These are phyloP conservation scores for Plasmodiophora brassicae DNA, from an alignment of 208 protist genomes.

Conservation along the genomic window DNA sequence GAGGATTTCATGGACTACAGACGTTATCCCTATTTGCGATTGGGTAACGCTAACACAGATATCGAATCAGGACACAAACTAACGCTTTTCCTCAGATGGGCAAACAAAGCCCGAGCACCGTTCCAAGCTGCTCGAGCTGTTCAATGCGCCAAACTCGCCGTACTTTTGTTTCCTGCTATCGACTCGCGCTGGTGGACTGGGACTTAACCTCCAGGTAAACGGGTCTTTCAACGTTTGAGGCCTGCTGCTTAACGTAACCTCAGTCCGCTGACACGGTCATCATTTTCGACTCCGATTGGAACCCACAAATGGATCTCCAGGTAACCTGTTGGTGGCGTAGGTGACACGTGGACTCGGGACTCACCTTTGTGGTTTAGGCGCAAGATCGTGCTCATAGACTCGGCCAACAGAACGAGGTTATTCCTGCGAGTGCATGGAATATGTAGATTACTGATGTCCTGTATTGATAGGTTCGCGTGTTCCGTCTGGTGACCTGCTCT, in stretches of 20 bases:
- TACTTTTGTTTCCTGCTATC: constrained; percentile 94
- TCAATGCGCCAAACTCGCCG: constrained; percentile 81
- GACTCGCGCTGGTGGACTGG: constrained; percentile 91
- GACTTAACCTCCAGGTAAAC: constrained; percentile 87
- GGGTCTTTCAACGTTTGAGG: constrained; percentile 49
- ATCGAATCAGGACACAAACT: background rate
- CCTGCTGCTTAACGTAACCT: constrained; percentile 62
- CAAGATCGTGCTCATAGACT: constrained; percentile 95
- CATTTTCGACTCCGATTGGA: constrained; percentile 99
- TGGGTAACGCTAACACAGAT: constrained; percentile 44
- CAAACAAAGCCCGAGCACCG: background rate
- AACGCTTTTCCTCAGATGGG: constrained; percentile 14
- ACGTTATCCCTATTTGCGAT: constrained; percentile 43
- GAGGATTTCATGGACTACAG: constrained; percentile 65
- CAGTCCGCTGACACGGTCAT: constrained; percentile 96
- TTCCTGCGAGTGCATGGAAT: background rate
- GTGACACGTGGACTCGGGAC: background rate
- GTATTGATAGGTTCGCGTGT: background rate
- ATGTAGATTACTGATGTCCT: background rate
- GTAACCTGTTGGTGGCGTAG: constrained; percentile 47
- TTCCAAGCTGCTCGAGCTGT: constrained; percentile 61
- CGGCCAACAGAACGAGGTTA: constrained; percentile 48
- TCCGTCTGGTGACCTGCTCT: background rate
- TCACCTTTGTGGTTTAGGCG: constrained; percentile 56
- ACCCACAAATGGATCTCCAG: constrained; percentile 91